Evolutionary conservation across 257 asterid species (phyloP).

Genomic region (Penstemon davidsonii): DNA sequence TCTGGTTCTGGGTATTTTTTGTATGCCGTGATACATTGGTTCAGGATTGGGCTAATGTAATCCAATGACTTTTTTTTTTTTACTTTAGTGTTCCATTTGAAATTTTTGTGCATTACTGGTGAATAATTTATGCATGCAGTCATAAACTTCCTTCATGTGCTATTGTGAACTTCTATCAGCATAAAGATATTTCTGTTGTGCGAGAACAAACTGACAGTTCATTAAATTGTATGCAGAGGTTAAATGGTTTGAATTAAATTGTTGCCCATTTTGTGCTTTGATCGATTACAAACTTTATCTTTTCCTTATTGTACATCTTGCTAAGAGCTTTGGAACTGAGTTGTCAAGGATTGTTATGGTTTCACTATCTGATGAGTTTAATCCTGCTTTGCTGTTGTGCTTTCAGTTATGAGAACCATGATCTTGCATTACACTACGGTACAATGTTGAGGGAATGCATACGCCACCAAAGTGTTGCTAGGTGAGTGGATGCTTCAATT

Average conservation of each 20-base stretch:
- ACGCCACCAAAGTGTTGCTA: slow-evolving; percentile 96
- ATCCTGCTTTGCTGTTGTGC: slow-evolving; percentile 24
- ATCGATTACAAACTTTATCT: not conserved
- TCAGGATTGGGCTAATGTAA: slow-evolving; percentile 4
- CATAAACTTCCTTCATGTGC: not conserved
- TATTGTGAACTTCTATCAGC: not conserved
- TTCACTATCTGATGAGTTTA: slow-evolving; percentile 21
- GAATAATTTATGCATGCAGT: slow-evolving; percentile 8
- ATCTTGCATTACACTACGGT: slow-evolving; percentile 95
- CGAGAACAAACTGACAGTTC: not conserved
- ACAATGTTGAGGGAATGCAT: slow-evolving; percentile 97
- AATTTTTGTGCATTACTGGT: not conserved
- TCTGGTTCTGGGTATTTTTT: not conserved
- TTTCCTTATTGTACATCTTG: slow-evolving; percentile 8
- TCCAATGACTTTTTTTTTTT: not conserved
- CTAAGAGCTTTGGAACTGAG: not conserved
- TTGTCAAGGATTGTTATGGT: not conserved
- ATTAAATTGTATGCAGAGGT: not conserved
- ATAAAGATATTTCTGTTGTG: not conserved
- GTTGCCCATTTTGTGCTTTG: not conserved
- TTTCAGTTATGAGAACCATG: slow-evolving; percentile 71
- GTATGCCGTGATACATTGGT: not conserved
- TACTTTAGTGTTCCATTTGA: not conserved
- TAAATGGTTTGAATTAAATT: slow-evolving; percentile 2
- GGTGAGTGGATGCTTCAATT: slow-evolving; percentile 43